Conservation (phyloP, 2,329 filamentous ascomycete species). For the Colletotrichum sublineola region DNA sequence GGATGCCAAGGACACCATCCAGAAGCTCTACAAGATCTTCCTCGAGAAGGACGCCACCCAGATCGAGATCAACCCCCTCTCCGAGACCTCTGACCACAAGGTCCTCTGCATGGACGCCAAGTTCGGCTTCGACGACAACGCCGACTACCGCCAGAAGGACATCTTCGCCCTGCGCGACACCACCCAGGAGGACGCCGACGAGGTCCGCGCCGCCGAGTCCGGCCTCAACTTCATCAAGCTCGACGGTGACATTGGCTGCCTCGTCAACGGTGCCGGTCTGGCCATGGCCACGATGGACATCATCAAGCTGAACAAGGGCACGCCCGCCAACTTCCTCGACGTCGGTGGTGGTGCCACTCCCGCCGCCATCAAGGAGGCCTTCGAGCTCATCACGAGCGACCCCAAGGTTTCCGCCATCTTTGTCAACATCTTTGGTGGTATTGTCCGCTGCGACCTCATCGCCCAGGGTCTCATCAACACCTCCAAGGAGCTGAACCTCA, state of each 20-base stretch:
- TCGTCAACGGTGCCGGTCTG: slow-evolving; percentile 98
- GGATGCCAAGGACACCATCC: slow-evolving; percentile 94
- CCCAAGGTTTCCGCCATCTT: slow-evolving; percentile 99
- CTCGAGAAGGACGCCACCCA: slow-evolving; percentile 98
- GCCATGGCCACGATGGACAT: slow-evolving; percentile 99
- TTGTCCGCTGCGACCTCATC: slow-evolving; percentile 97
- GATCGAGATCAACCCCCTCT: slow-evolving; percentile 99
- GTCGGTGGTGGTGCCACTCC: slow-evolving; percentile 98
- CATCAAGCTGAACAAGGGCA: slow-evolving; percentile 98
- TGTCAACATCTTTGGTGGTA: slow-evolving; percentile 99
- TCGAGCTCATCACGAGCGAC: slow-evolving; percentile 98
- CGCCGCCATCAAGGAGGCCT: slow-evolving; percentile 95
- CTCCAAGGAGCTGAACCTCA: slow-evolving; percentile 92
- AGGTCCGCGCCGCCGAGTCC: slow-evolving; percentile 92
- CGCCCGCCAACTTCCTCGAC: slow-evolving; percentile 98
- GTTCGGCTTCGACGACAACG: slow-evolving; percentile 98
- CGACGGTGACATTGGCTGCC: slow-evolving; percentile 98
- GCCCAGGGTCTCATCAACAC: slow-evolving; percentile 96
- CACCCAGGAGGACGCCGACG: slow-evolving; percentile 95
- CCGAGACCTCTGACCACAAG: slow-evolving; percentile 97
- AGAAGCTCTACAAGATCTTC: slow-evolving; percentile 99
- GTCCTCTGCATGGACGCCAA: slow-evolving; percentile 99
- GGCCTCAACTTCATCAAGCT: slow-evolving; percentile 99
- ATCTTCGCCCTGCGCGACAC: slow-evolving; percentile 94
- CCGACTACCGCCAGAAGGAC: slow-evolving; percentile 97